A percentile compares a stretch with the other conserved stretches of the same genome.
These are phyloP conservation scores for Sporothrix dimorphospora DNA, from an alignment of 2,329 filamentous ascomycete genomes.

Conservation along the genomic window DNA sequence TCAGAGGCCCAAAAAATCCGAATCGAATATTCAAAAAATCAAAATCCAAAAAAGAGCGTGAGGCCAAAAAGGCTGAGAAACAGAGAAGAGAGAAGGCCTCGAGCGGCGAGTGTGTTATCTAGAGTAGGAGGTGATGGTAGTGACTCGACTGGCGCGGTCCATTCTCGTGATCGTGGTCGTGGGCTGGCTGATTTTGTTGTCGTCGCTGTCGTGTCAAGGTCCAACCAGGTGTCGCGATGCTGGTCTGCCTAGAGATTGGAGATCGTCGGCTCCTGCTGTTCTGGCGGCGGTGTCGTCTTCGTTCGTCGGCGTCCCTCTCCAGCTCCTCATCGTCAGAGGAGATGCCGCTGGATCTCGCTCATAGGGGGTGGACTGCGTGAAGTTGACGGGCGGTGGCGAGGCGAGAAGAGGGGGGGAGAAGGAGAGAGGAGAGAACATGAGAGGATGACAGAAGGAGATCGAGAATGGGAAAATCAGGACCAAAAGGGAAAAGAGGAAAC, in stretches of 20 bases:
- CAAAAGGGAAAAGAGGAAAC: slow-evolving; percentile 34
- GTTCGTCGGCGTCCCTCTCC: slow-evolving; percentile 28
- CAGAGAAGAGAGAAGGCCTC: not conserved
- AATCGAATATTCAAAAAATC: slow-evolving; percentile 16
- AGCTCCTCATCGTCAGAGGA: slow-evolving; percentile 32
- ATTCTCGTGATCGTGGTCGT: slow-evolving; percentile 33
- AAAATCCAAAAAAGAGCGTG: slow-evolving; percentile 19
- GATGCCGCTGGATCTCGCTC: slow-evolving; percentile 29
- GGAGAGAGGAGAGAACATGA: slow-evolving; percentile 39
- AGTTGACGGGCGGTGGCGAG: slow-evolving; percentile 19
- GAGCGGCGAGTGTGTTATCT: slow-evolving; percentile 13
- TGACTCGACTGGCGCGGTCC: slow-evolving; percentile 35
- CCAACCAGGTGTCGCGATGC: not conserved
- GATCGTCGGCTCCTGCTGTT: slow-evolving; percentile 7
- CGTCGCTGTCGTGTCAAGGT: slow-evolving; percentile 29
- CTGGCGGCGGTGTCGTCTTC: not conserved
- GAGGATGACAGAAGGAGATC: slow-evolving; percentile 14
- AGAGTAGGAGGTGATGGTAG: slow-evolving; percentile 26
- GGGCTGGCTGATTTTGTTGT: slow-evolving; percentile 30
- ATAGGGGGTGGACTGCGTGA: slow-evolving; percentile 23
- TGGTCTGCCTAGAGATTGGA: not conserved
- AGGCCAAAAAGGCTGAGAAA: not conserved
- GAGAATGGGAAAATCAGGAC: slow-evolving; percentile 39
- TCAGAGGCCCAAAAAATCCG: slow-evolving; percentile 17
- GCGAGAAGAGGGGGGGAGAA: slow-evolving; percentile 30